These are phyloP conservation scores for maize (Zea mays) DNA, from an alignment of 176 grass and related monocot genomes.

Conservation along the genomic window Zm-B73-REFERENCE-NAM-5.0 NC_050099.1:37555501-37556000, in stretches of 20 bases:
- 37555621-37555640: conserved; percentile 66
- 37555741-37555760: conserved; percentile 68
- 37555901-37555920: conserved; percentile 74
- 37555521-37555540: conserved; percentile 22
- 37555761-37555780: conserved; percentile 67
- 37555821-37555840: background rate
- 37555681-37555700: conserved; percentile 64
- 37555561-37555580: conserved; percentile 37
- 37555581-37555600: conserved; percentile 9
- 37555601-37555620: conserved; percentile 25
- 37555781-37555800: conserved; percentile 45
- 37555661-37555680: conserved; percentile 85
- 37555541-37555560: background rate
- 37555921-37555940: conserved; percentile 66
- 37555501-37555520: conserved; percentile 22
- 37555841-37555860: background rate
- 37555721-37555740: conserved; percentile 65
- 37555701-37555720: conserved; percentile 64
- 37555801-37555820: conserved; percentile 4
- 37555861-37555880: conserved; percentile 68
- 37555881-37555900: conserved; percentile 61
- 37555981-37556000: conserved; percentile 71
- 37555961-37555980: conserved; percentile 67
- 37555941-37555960: conserved; percentile 80
- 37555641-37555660: conserved; percentile 64